phyloP scores from a whole-genome alignment of 2,329 filamentous ascomycete species.

The Clonostachys chloroleuca region DNA sequence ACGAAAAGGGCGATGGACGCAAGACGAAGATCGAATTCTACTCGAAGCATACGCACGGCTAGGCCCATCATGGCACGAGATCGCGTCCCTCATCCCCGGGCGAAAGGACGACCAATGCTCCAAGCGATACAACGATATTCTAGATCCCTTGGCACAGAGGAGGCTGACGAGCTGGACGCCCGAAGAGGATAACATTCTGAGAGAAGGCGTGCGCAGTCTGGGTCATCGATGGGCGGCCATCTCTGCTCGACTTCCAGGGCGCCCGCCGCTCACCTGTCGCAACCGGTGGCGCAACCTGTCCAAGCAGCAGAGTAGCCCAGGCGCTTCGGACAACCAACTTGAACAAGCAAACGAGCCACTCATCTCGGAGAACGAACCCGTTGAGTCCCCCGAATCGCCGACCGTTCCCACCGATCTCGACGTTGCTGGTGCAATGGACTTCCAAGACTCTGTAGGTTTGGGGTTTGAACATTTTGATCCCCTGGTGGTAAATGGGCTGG shows the following conservation, averaged over 20 bases:
- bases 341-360: too few relatives aligned
- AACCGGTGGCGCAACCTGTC: slow-evolving; percentile 15
- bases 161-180: slow-evolving; percentile 11
- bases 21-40: slow-evolving; percentile 17
- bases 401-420: too few relatives aligned
- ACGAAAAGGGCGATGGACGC: slow-evolving; percentile 18
- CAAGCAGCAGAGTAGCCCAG: neutral
- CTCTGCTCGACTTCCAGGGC: slow-evolving; percentile 13
- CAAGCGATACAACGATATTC: slow-evolving; percentile 19
- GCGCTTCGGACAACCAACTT: neutral
- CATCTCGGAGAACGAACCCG: too few relatives aligned
- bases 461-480: too few relatives aligned
- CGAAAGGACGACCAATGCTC: slow-evolving; percentile 21
- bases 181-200: too few relatives aligned
- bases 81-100: slow-evolving; percentile 17
- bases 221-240: slow-evolving; percentile 20
- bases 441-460: too few relatives aligned
- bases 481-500: too few relatives aligned
- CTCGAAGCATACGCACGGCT: slow-evolving; percentile 17
- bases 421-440: too few relatives aligned
- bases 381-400: too few relatives aligned
- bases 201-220: slow-evolving; percentile 9
- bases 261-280: slow-evolving; percentile 18
- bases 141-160: slow-evolving; percentile 15
- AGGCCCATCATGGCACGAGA: slow-evolving; percentile 16